Base-by-base conservation (phyloP, 2,329 filamentous ascomycete genomes). In the Paecilomyces niveus region DNA sequence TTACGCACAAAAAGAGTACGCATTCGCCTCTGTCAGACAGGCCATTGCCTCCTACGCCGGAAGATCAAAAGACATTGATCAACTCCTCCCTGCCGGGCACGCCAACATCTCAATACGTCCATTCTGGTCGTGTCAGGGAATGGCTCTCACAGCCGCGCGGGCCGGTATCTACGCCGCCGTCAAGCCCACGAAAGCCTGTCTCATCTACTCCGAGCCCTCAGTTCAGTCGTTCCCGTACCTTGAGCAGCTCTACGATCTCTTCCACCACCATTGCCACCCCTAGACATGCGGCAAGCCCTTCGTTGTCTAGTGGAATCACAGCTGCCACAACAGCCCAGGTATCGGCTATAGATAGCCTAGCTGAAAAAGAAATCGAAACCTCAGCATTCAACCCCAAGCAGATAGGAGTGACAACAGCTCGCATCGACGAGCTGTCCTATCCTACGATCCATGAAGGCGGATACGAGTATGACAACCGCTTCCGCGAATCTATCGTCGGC, bases 161-260 rank as follows among this genome's bases (percentile, higher is more conserved):
- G 45, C 35, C 18, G n/a, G 21, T 49, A 45, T 49, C 54, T 22
- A 31, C 21, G 8, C 49, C 58, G 33, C 60, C 63, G n/a, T 33
- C 59, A 57, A 53, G 15, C 51, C 35, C 39, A 13, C 31, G 11
- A 33, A 33, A 33, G 24, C 54, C 24, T n/a, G 21, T 13, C 11
- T 39, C 31, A 31, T 33, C 15, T 31, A 18, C 31, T 10, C 35
- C 54, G 39, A 54, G 53, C 6, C 54, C 54, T 24, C 55, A 55
- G 24, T 49, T 49, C 26, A 59, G 33, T 54, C 67, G 65, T 55
- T 60, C 64, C 22, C 73, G 71, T 26, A 74, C 70, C 1, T 54
- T 74, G 15, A 76, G 73, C 56, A 70, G 69, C 15, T 72, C 72
- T 6, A 75, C 73, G 2, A 51, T 72, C 49, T 64, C 64, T 22